Evolutionary conservation across 495 filamentous ascomycete genomes (phyloP), one percentile per base, ranked within the genome.

Genomic region (Filosporella fistucella): DNA sequence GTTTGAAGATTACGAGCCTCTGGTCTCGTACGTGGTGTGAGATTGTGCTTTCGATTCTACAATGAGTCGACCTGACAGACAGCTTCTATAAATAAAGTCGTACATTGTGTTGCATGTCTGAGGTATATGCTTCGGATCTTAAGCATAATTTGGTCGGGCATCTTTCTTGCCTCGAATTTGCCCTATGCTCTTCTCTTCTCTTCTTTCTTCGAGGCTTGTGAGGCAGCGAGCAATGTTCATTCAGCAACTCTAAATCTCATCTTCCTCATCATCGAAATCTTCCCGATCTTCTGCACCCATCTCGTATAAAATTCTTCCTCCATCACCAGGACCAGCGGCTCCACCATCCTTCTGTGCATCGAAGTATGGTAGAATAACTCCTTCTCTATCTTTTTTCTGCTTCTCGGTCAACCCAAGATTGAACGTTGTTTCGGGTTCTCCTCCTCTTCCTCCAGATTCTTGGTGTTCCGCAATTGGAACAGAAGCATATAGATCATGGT

Each of bases 251-350:
- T 28, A 95, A 42, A 96, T 90, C 66, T 98, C 94, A 72, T 98
- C 93, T 61, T 98, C 94, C 67, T 97, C 94, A 51, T 97, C 93
- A 61, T 98, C 93, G 65, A 95, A 98, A 66, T 98, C 94, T 38
- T 59, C 56, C 36, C 56, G 17, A 69, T 98, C 93, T 69, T 96
- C 94, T 42, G 79, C 77, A 23, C 91, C 93, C 84, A 96, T 93
- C 42, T 96, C 91, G 68, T 97, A 97, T 57, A 98, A 59, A 43
- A 98, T 98, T 51, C 91, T 74, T 0, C 94, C 93, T 24, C 88
- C 86, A 11, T 91, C 88, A 11, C 86, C 86, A 0, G 82, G 83
- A 0, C 81, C 82, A 10, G 84, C 82, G 4, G 89, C 87, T 11
- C 85, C 86, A 0, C 82, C 84, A 1, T 81, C 82, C 35, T 77